Conservation (phyloP, 306 rosid genomes). For the Bauhinia variegata region DNA sequence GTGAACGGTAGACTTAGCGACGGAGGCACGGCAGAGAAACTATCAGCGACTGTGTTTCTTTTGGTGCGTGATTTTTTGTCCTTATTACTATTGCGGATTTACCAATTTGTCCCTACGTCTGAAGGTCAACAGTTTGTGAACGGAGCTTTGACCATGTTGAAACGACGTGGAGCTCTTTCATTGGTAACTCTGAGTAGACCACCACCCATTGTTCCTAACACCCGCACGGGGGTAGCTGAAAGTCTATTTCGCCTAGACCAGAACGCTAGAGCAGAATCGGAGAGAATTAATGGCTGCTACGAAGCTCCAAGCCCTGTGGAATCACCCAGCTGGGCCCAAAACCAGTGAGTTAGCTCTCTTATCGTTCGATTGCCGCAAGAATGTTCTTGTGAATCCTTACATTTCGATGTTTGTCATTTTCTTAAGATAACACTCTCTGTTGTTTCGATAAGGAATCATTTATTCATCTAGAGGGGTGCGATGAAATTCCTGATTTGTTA, state of each 20-base stretch:
- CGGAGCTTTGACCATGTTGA: background rate
- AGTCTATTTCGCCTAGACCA: constrained; percentile 2
- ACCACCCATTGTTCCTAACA: no score
- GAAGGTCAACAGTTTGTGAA: background rate
- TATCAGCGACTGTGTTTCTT: background rate
- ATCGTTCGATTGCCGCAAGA: background rate
- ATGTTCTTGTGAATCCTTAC: background rate
- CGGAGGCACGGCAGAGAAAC: background rate
- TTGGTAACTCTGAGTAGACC: background rate
- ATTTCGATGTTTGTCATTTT: no score
- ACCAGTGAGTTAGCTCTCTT: constrained; percentile 66
- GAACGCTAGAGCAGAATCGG: constrained; percentile 14
- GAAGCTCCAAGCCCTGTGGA: constrained; percentile 90
- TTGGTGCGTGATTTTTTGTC: background rate
- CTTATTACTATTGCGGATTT: background rate
- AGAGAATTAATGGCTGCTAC: constrained; percentile 71
- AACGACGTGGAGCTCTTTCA: constrained; percentile 23
- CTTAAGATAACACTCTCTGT: no score
- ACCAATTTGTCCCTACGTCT: constrained; percentile 9
- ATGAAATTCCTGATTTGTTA: no score
- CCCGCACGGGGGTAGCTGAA: background rate
- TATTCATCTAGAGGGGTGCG: no score
- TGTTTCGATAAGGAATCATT: no score
- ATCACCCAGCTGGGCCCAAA: constrained; percentile 99
- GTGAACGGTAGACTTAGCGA: background rate